A percentile compares a stretch with the other conserved stretches of the same genome.
These are phyloP conservation scores for Lachnellula subtilissima DNA, from an alignment of 2,329 filamentous ascomycete genomes.

Conservation along the genomic window DNA sequence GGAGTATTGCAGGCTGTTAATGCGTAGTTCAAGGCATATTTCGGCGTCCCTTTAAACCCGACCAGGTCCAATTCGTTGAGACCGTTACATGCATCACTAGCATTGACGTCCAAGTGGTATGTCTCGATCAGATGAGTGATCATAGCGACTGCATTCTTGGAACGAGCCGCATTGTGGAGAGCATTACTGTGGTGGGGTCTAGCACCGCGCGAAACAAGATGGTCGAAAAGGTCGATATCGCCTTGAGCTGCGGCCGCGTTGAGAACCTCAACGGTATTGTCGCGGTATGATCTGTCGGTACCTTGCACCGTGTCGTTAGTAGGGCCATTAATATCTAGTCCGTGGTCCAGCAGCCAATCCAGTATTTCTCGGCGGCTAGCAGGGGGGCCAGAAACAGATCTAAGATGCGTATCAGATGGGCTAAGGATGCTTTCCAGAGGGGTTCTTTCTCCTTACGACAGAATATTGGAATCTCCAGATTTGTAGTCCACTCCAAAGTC, in stretches of 20 bases:
- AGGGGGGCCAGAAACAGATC: neutral
- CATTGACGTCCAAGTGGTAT: conserved; percentile 8
- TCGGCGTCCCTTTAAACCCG: no score
- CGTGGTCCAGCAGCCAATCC: conserved; percentile 10
- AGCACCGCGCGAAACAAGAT: conserved; percentile 7
- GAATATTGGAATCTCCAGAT: neutral
- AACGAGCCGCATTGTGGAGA: neutral
- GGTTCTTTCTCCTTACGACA: neutral
- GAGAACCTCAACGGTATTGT: conserved; percentile 7
- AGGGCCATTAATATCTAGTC: conserved; percentile 6
- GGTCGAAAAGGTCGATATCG: conserved; percentile 8
- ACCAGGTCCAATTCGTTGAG: neutral
- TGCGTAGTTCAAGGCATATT: neutral
- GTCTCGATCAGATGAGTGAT: conserved; percentile 6
- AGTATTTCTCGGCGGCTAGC: conserved; percentile 1
- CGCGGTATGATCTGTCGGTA: neutral
- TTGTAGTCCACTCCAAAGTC: conserved; percentile 1
- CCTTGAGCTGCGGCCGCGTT: conserved; percentile 5
- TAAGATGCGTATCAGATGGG: neutral
- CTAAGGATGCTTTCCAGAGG: neutral
- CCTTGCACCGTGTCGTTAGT: neutral
- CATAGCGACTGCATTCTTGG: conserved; percentile 3
- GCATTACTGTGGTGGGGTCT: conserved; percentile 3
- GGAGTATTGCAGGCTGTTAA: neutral
- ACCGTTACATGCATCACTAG: neutral